Conservation (phyloP, 768 basidiomycete species). For the Tremella mesenterica region DNA sequence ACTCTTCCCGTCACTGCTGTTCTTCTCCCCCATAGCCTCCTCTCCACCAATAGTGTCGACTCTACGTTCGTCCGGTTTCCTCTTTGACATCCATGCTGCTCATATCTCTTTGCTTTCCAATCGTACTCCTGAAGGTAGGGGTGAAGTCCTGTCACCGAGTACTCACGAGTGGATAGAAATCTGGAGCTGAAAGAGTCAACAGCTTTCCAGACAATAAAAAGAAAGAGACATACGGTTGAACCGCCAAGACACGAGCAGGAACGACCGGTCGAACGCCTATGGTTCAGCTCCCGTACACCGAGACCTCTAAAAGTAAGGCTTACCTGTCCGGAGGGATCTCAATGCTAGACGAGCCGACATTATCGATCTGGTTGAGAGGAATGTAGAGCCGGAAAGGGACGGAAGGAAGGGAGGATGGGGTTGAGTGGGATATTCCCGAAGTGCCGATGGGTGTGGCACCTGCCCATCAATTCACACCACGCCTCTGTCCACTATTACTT, state of each 20-base stretch:
- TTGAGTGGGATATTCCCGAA: conserved; percentile 11
- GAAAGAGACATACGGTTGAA: conserved; percentile 4
- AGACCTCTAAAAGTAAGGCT: background rate
- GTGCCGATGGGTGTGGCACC: conserved; percentile 12
- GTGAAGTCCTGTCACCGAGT: too few species aligned
- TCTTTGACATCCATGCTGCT: too few species aligned
- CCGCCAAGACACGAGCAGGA: conserved; percentile 7
- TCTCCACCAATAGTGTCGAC: background rate
- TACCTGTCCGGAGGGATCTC: conserved; percentile 35
- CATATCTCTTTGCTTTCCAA: too few species aligned
- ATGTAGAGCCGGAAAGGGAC: conserved; percentile 2
- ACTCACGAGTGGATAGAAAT: conserved; percentile 9
- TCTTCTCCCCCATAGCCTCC: background rate
- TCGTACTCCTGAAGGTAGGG: too few species aligned
- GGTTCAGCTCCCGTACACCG: conserved; percentile 6
- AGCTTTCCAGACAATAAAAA: background rate
- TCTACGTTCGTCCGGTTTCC: too few species aligned
- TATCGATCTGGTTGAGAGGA: conserved; percentile 10
- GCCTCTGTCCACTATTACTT: background rate
- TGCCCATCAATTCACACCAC: background rate
- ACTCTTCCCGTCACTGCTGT: background rate
- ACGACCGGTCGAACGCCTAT: conserved; percentile 10
- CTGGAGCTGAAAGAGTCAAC: conserved; percentile 12
- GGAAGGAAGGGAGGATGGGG: conserved; percentile 2
- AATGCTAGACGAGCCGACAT: conserved; percentile 39